Percentiles rank a stretch among this genome's conserved stretches.
phyloP scores from a whole-genome alignment of 2,329 filamentous ascomycete genomes.

The Colletotrichum acutatum region DNA sequence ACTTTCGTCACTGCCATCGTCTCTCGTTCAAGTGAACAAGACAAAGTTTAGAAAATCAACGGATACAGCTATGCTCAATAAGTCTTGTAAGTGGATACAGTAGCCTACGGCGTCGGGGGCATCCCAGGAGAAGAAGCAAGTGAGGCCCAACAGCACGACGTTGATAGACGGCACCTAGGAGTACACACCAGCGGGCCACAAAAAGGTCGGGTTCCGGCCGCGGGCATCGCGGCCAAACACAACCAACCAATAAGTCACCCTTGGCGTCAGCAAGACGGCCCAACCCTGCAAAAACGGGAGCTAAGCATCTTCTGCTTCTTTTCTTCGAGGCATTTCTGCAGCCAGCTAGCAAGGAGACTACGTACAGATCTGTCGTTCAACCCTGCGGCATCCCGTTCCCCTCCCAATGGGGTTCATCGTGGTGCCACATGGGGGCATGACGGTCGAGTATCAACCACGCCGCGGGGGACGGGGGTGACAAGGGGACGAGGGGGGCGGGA shows the following conservation, averaged over 20 bases:
- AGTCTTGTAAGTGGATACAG: background rate
- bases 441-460: background rate
- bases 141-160: background rate
- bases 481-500: background rate
- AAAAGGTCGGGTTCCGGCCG: background rate
- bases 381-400: background rate
- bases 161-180: background rate
- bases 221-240: background rate
- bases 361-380: constrained; percentile 5
- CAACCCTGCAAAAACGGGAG: constrained; percentile 21
- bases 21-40: background rate
- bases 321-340: constrained; percentile 21
- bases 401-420: constrained; percentile 2
- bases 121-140: background rate
- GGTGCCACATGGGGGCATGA: background rate
- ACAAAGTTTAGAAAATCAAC: background rate
- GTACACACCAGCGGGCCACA: background rate
- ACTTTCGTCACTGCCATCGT: background rate
- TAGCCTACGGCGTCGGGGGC: background rate
- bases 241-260: constrained; percentile 7
- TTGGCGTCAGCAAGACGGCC: constrained; percentile 29
- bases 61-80: background rate
- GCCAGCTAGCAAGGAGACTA: background rate
- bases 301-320: constrained; percentile 5
- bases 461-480: background rate